Conservation (phyloP, 2,329 filamentous ascomycete genomes). For the Penicillium sp. region DNA sequence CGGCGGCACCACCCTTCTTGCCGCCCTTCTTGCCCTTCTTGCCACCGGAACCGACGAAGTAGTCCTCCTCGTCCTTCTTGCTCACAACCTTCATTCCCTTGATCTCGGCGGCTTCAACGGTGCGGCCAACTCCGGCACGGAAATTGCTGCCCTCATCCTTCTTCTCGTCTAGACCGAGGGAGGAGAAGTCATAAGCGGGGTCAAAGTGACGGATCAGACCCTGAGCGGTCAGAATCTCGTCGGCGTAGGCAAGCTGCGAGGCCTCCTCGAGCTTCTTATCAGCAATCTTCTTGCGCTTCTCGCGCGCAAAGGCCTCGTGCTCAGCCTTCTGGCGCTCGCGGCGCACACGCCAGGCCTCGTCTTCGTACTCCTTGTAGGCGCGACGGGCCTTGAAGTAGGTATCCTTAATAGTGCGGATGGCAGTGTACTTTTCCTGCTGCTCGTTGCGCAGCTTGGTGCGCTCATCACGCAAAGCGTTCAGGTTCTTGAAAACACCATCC, state of each 20-base stretch:
- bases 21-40: conserved; percentile 83
- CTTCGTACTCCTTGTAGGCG: conserved; percentile 80
- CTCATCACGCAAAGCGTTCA: conserved; percentile 81
- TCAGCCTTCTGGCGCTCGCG: conserved; percentile 80
- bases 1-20: conserved; percentile 63
- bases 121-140: conserved; percentile 75
- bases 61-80: conserved; percentile 89
- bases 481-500: conserved; percentile 84
- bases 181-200: conserved; percentile 69
- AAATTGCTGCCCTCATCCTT: conserved; percentile 63
- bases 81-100: conserved; percentile 81
- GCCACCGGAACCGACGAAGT: conserved; percentile 69
- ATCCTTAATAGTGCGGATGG: conserved; percentile 85
- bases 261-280: conserved; percentile 56
- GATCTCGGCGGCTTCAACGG: conserved; percentile 76
- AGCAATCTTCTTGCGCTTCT: conserved; percentile 53
- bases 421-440: conserved; percentile 81
- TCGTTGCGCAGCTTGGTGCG: conserved; percentile 77
- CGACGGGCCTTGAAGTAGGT: conserved; percentile 79
- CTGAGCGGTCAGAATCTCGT: conserved; percentile 88
- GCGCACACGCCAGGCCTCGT: conserved; percentile 72
- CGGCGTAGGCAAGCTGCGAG: conserved; percentile 76
- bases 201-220: conserved; percentile 90
- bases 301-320: conserved; percentile 57
- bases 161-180: conserved; percentile 54